phyloP scores from a whole-genome alignment of 1,284 basidiomycete species.

The Cystobasidiaceae sp. region DNA sequence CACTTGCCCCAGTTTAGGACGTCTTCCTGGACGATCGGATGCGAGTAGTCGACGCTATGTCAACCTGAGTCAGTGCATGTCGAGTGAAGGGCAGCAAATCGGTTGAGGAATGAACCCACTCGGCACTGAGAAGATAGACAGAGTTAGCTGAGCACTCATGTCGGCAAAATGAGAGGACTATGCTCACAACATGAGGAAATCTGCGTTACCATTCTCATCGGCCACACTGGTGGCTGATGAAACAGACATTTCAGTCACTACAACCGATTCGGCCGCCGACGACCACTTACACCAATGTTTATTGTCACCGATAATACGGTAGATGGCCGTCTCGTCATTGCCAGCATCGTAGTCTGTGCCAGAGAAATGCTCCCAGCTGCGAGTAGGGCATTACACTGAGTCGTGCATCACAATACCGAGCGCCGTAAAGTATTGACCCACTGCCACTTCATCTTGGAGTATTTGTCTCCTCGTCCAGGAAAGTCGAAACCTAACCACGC shows the following conservation, averaged over 20 bases:
- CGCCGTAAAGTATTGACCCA: slow-evolving; percentile 40
- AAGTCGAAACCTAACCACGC: slow-evolving; percentile 83
- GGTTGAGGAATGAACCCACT: not conserved
- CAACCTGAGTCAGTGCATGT: not conserved
- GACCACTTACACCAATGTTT: slow-evolving; percentile 50
- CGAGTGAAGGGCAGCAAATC: not conserved
- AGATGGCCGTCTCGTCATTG: slow-evolving; percentile 51
- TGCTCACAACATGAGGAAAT: slow-evolving; percentile 30
- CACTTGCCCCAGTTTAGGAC: slow-evolving; percentile 55
- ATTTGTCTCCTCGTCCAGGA: slow-evolving; percentile 64
- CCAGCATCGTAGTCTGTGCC: slow-evolving; percentile 83
- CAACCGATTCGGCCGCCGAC: not conserved
- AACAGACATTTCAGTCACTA: not conserved
- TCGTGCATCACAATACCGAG: not conserved
- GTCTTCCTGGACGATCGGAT: slow-evolving; percentile 61
- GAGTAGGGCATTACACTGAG: not conserved
- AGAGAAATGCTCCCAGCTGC: slow-evolving; percentile 37
- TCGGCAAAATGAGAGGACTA: not conserved
- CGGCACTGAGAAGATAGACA: no score
- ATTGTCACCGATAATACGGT: slow-evolving; percentile 53
- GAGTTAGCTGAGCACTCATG: not conserved
- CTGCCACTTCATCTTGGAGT: slow-evolving; percentile 53
- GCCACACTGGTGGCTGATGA: slow-evolving; percentile 7
- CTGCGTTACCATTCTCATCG: slow-evolving; percentile 28
- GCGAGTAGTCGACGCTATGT: slow-evolving; percentile 66